A percentile compares a stretch with the other conserved stretches of the same genome.
Evolutionary conservation across 2,329 filamentous ascomycete species (phyloP).

Genomic region (Curvularia sp.): DNA sequence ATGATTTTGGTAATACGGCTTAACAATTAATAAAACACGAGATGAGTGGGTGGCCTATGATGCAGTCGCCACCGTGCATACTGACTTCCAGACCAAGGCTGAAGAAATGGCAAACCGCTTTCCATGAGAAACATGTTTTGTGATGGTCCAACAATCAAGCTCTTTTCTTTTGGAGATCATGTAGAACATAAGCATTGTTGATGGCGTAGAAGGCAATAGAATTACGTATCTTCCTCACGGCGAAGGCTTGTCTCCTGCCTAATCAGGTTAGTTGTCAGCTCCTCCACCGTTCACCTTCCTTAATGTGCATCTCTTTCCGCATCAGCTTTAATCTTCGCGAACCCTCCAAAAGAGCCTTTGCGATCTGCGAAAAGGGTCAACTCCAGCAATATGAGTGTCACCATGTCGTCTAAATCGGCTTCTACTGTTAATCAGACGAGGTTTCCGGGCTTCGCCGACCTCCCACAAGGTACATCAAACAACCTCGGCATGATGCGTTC

Average conservation of each 20-base stretch:
- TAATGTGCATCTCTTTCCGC: slow-evolving; percentile 7
- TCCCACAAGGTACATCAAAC: slow-evolving; percentile 15
- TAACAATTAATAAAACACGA: background rate
- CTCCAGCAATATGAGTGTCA: slow-evolving; percentile 7
- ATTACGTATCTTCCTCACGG: slow-evolving; percentile 16
- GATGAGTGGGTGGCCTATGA: background rate
- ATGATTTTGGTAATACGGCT: background rate
- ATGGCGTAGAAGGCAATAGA: slow-evolving; percentile 4
- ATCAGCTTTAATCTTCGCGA: slow-evolving; percentile 1
- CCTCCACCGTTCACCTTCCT: slow-evolving; percentile 14
- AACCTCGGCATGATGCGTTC: slow-evolving; percentile 14
- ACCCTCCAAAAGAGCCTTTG: slow-evolving; percentile 12
- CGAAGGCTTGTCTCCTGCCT: slow-evolving; percentile 15
- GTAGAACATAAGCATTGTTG: background rate
- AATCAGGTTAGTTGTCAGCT: slow-evolving; percentile 8
- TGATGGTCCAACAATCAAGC: background rate
- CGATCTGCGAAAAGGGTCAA: slow-evolving; percentile 7
- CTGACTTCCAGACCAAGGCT: background rate
- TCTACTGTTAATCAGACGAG: slow-evolving; percentile 11
- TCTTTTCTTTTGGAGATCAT: background rate
- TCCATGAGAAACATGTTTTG: background rate
- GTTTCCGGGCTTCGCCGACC: slow-evolving; percentile 15
- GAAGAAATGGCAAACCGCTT: background rate
- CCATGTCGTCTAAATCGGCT: slow-evolving; percentile 12
- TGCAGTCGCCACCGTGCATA: background rate